Base-by-base conservation (phyloP, 2,329 filamentous ascomycete species). In the Curvularia verruculosa region DNA sequence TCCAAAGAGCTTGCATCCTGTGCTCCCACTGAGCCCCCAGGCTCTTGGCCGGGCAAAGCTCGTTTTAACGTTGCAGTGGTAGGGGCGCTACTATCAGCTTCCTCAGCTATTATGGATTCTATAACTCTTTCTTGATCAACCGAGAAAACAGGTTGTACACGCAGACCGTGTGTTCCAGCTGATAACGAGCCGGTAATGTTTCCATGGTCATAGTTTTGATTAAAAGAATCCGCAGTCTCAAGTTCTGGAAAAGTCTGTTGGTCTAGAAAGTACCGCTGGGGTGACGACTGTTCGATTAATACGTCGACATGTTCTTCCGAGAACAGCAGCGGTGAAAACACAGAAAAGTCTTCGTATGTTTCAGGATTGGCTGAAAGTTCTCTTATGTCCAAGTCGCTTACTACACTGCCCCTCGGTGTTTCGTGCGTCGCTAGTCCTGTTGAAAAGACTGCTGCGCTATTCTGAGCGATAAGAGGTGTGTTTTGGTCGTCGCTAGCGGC, bases 321-420 rank as follows among this genome's bases (percentile, higher is more conserved):
- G 41, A 44, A 9, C 21, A 3, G 28, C 21, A n/a, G 23, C 23
- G 13, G 13, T 44, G 41, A 5, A 18, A 44, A 44, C 41, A 44
- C 41, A 44, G 41, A 28, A 44, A 44, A 29, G n/a, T 26, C 41
- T 44, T 44, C 41, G 41, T 44, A 44, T 18, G 41, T 44, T 5
- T 46, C 19, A 40, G 12, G 8, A 9, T 26, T 28, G 13, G 41
- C 41, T 18, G 41, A 44, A 26, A 5, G 10, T 44, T 44, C 41
- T 28, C 10, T 44, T 28, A 10, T 44, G 41, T 44, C 23, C 23
- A 44, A 18, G 23, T 44, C 41, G 41, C 41, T 39, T 39, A 6
- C 34, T 39, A 29, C 4, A 40, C 26, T 13, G 29, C 29, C 31
- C 39, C 2, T 9, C 5, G 18, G 18, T 21, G 37, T 40, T 40